These are phyloP conservation scores for Dactylellina parvicollis DNA, from an alignment of 2,329 filamentous ascomycete genomes.

Conservation along the genomic window DNA sequence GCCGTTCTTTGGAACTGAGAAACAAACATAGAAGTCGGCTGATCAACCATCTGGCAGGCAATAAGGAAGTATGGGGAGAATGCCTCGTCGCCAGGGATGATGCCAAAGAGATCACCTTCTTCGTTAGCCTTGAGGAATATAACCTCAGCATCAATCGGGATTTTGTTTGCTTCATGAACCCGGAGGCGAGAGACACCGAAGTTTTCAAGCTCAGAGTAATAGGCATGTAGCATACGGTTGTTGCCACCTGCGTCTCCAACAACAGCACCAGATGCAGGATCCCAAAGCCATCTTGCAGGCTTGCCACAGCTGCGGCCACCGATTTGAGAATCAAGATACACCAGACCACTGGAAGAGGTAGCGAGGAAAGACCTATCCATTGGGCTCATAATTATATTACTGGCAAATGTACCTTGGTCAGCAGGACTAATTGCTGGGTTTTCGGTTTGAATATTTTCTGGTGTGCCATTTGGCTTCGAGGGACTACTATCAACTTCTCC, in stretches of 20 bases:
- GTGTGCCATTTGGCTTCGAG: background rate
- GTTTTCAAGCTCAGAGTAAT: conserved; percentile 13
- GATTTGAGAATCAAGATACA: conserved; percentile 13
- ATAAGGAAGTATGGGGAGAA: conserved; percentile 21
- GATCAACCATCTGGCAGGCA: conserved; percentile 4
- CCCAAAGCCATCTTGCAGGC: conserved; percentile 16
- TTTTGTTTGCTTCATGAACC: conserved; percentile 13
- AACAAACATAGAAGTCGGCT: conserved; percentile 10
- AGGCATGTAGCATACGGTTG: conserved; percentile 14
- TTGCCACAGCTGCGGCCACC: conserved; percentile 10
- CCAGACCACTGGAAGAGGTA: conserved; percentile 13
- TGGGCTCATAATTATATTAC: conserved; percentile 11
- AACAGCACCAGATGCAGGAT: conserved; percentile 20
- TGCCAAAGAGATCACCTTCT: conserved; percentile 17
- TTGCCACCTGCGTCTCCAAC: conserved; percentile 9
- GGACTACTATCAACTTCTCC: conserved; percentile 12
- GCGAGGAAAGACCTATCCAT: conserved; percentile 22
- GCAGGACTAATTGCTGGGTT: conserved; percentile 11
- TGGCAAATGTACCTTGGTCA: conserved; percentile 18
- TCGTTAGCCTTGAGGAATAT: conserved; percentile 11
- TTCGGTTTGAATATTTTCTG: background rate
- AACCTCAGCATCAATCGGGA: conserved; percentile 11
- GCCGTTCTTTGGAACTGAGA: conserved; percentile 12
- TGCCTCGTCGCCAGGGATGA: conserved; percentile 16
- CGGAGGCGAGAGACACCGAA: conserved; percentile 16